Conservation (phyloP, 1,284 basidiomycete species). For the Puccinia triticina region DNA sequence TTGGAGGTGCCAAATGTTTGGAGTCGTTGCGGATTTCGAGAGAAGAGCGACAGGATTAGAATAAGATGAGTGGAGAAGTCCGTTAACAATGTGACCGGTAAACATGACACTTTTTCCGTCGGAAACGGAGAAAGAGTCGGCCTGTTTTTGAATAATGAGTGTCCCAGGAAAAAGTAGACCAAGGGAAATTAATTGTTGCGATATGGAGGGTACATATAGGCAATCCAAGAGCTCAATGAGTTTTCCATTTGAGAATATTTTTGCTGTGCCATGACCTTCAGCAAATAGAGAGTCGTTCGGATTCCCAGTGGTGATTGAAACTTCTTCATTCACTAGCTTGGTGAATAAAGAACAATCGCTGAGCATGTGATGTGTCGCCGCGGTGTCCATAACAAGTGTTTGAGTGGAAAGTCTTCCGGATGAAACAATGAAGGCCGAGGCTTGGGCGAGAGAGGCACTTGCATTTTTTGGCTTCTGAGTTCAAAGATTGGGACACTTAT, state of each 20-base stretch:
- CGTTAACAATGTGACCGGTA: not conserved
- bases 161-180: not conserved
- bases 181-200: not conserved
- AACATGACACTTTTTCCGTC: not conserved
- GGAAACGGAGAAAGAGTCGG: not conserved
- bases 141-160: not conserved
- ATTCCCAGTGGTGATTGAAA: not conserved
- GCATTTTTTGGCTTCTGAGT: not conserved
- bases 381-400: not conserved
- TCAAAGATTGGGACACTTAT: not conserved
- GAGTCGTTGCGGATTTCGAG: too few relatives aligned
- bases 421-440: not conserved
- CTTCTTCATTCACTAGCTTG: too few relatives aligned
- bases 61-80: not conserved
- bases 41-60: not conserved
- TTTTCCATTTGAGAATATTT: not conserved
- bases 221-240: not conserved
- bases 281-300: not conserved
- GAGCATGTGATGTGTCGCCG: conserved; percentile 5
- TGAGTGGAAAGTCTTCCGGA: too few relatives aligned
- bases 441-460: not conserved
- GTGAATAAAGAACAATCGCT: not conserved
- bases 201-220: not conserved
- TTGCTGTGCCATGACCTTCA: not conserved
- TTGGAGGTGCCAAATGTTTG: not conserved